phyloP scores from a whole-genome alignment of 371 early-diverging fungal species.

The Lichtheimia ramosa region DNA sequence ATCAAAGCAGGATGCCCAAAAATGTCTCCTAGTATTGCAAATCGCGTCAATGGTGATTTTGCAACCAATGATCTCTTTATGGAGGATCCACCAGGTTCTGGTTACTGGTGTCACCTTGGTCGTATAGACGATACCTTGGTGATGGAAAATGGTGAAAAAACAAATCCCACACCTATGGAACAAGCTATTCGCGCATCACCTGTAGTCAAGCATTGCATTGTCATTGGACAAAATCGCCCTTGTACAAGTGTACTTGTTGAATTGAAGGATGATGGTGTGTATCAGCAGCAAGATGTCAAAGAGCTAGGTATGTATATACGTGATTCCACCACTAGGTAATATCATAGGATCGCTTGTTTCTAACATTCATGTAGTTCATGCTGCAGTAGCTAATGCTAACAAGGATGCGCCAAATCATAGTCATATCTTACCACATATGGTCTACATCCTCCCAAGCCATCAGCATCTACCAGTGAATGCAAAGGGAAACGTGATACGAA shows the following conservation, averaged over 20 bases:
- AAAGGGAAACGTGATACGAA: conserved; percentile 27
- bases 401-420: conserved; percentile 28
- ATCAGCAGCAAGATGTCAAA: neutral
- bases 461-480: conserved; percentile 21
- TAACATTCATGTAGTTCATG: conserved; percentile 10
- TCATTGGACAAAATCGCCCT: conserved; percentile 24
- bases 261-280: neutral
- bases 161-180: conserved; percentile 40
- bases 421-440: conserved; percentile 31
- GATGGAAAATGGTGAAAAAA: conserved; percentile 46
- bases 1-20: conserved; percentile 7
- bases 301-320: neutral
- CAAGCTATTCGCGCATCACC: conserved; percentile 10
- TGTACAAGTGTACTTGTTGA: conserved; percentile 30
- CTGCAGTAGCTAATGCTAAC: conserved; percentile 31
- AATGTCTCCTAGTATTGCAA: conserved; percentile 13
- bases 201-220: conserved; percentile 19
- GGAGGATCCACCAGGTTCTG: conserved; percentile 6
- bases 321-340: conserved; percentile 9
- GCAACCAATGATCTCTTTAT: conserved; percentile 30
- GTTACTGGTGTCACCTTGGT: conserved; percentile 21
- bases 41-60: conserved; percentile 28
- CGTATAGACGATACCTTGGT: conserved; percentile 33
- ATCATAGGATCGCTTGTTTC: conserved; percentile 9
- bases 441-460: conserved; percentile 27